Conservation (phyloP, 208 protist genomes). For the Leishmania gerbilli region DNA sequence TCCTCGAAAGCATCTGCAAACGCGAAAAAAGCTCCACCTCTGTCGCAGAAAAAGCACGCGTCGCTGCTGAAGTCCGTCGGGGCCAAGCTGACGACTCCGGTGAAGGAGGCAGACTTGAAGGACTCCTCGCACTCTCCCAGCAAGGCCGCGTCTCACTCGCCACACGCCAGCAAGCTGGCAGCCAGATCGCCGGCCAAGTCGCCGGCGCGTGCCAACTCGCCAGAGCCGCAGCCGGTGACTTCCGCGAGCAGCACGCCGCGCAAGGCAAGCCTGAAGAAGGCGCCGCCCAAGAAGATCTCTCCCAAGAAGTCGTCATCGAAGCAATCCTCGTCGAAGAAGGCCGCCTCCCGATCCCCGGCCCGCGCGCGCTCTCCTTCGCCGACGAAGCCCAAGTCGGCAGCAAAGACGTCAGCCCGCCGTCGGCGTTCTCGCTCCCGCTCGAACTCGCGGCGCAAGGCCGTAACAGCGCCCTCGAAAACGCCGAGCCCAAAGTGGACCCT, state of each 20-base stretch:
- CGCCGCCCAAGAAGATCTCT: constrained; percentile 6
- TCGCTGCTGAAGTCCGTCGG: constrained; percentile 30
- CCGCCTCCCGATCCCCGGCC: constrained; percentile 20
- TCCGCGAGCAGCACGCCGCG: constrained; percentile 9
- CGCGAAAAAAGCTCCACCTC: constrained; percentile 31
- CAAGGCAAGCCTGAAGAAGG: constrained; percentile 22
- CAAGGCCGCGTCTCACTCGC: constrained; percentile 1
- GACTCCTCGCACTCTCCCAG: background rate
- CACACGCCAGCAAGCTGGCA: constrained; percentile 9
- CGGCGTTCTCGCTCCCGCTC: constrained; percentile 15
- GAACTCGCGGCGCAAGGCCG: background rate
- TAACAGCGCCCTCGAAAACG: constrained; percentile 7
- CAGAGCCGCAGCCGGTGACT: background rate
- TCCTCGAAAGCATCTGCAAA: constrained; percentile 13
- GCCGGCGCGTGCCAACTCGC: constrained; percentile 1
- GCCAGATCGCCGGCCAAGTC: constrained; percentile 16
- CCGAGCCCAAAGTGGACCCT: constrained; percentile 73
- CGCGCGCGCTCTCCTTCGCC: constrained; percentile 26
- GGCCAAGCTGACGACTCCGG: constrained; percentile 18
- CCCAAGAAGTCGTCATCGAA: constrained; percentile 6
- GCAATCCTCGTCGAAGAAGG: constrained; percentile 1
- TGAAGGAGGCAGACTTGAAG: constrained; percentile 2
- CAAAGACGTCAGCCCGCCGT: constrained; percentile 16
- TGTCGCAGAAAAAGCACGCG: constrained; percentile 13
- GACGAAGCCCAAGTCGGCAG: constrained; percentile 19